Base-by-base conservation (phyloP, 1,284 basidiomycete species). In the Cutaneotrichosporon daszewskae region DNA sequence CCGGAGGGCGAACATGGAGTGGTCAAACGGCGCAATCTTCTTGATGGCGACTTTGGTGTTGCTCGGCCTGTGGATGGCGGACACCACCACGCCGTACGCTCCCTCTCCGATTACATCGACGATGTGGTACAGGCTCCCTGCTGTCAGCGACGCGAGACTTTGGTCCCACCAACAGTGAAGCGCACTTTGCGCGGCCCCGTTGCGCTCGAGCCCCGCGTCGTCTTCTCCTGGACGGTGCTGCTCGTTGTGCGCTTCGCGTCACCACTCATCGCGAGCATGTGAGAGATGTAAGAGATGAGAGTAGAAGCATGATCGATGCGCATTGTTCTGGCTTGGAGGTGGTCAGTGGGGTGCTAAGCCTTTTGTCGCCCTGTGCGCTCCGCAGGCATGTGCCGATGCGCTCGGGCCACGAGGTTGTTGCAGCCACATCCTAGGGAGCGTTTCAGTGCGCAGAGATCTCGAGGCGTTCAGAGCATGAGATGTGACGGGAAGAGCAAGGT, bases 31-130 rank as follows among this genome's bases (percentile, higher is more conserved):
- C 6, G 84, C 81, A 72, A 92, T 88, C 78, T 88, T 88, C 78
- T 90, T 88, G 74, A 87, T 87, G 40, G 86, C 86, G 43, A 89
- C 85, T 64, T 85, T 85, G 41, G 82, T 80, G 37, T 83, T 82
- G 42, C 81, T 86, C 10, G 85, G 83, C 58, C 80, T 71, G 64
- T 91, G 87, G 2, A 89, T 76, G 3, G 88, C 88, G 20, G 85
- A 87, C 60, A 86, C 58, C 31, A 92, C 90, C 53, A 87, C 79
- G 36, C 87, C 72, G 45, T 74, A 75, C 5, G 85, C 86, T 33
- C 87, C 87, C 66, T 91, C 87, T 31, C 91, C 91, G 43, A 95
- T 86, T 54, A 94, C 87, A 74, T 94, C 88, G 53, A 91, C 78
- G 9, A 90, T 85, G 67, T 89, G 84, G 65, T 92, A 91, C 59